These are phyloP conservation scores for Alternaria hordeiaustralica DNA, from an alignment of 2,329 filamentous ascomycete species.

Conservation along the genomic window DNA sequence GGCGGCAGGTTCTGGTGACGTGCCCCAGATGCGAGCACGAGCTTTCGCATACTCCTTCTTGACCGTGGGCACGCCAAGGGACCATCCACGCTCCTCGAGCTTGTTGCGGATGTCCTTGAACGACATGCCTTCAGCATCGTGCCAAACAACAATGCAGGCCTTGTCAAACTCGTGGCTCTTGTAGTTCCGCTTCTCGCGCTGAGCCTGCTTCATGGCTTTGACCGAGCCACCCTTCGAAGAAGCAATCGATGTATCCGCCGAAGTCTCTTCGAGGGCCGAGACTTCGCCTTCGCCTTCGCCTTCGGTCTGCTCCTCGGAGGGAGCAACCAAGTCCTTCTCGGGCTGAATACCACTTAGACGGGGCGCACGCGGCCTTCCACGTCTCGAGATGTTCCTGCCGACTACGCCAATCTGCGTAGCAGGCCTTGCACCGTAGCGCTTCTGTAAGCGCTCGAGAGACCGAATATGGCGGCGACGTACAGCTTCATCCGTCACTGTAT, in stretches of 20 bases:
- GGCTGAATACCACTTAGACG: not conserved
- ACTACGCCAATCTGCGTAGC: constrained; percentile 5
- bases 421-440: constrained; percentile 16
- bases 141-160: constrained; percentile 25
- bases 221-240: not conserved
- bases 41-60: constrained; percentile 18
- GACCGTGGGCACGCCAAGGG: constrained; percentile 17
- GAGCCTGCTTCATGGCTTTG: not conserved
- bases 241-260: not conserved
- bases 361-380: constrained; percentile 12
- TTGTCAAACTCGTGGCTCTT: constrained; percentile 10
- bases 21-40: constrained; percentile 14
- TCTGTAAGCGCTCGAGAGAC: constrained; percentile 8
- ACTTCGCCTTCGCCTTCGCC: not conserved
- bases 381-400: constrained; percentile 6
- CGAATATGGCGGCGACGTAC: constrained; percentile 19
- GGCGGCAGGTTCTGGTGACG: not conserved
- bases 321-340: not conserved
- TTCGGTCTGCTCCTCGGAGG: not conserved
- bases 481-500: constrained; percentile 15
- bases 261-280: not conserved
- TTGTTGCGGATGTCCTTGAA: constrained; percentile 19
- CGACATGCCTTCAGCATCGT: constrained; percentile 10
- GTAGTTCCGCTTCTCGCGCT: not conserved
- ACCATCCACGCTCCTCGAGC: constrained; percentile 16